phyloP scores from a whole-genome alignment of 2,329 filamentous ascomycete species.

The Cryphonectria carpinicola region DNA sequence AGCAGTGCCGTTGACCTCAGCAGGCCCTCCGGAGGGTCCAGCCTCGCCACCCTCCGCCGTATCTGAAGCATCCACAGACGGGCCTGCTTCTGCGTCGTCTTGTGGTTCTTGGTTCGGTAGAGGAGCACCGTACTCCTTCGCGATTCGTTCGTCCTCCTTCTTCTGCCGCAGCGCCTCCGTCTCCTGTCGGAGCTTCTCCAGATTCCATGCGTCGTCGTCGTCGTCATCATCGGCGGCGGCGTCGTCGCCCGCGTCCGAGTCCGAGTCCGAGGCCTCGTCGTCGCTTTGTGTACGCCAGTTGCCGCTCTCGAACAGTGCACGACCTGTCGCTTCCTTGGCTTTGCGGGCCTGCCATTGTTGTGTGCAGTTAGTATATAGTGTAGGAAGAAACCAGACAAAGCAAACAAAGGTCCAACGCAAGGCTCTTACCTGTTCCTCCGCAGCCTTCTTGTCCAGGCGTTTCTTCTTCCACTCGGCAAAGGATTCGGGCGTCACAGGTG shows the following conservation, averaged over 20 bases:
- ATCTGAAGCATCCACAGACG: neutral
- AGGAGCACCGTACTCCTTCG: conserved; percentile 37
- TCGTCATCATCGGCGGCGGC: conserved; percentile 59
- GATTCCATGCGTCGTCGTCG: conserved; percentile 68
- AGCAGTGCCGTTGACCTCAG: conserved; percentile 3
- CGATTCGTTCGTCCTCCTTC: conserved; percentile 76
- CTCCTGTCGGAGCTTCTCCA: conserved; percentile 81
- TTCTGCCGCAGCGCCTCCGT: conserved; percentile 75
- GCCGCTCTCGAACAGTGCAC: conserved; percentile 94
- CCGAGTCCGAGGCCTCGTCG: conserved; percentile 60
- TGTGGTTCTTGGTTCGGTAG: conserved; percentile 28
- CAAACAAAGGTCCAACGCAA: neutral
- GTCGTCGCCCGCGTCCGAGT: conserved; percentile 64
- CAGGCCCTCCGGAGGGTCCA: neutral
- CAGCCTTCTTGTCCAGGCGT: conserved; percentile 90
- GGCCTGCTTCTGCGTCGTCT: conserved; percentile 21
- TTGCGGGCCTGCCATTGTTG: conserved; percentile 65
- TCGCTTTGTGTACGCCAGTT: conserved; percentile 77
- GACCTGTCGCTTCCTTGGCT: conserved; percentile 93
- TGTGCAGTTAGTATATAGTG: neutral
- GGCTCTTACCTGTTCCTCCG: conserved; percentile 67
- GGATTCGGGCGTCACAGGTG: conserved; percentile 87
- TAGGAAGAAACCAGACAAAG: neutral
- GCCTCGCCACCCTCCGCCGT: conserved; percentile 5
- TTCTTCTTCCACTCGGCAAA: conserved; percentile 99